Conservation (phyloP, 352 stramenopile species). For the Phytopythium ostracodes region DNA sequence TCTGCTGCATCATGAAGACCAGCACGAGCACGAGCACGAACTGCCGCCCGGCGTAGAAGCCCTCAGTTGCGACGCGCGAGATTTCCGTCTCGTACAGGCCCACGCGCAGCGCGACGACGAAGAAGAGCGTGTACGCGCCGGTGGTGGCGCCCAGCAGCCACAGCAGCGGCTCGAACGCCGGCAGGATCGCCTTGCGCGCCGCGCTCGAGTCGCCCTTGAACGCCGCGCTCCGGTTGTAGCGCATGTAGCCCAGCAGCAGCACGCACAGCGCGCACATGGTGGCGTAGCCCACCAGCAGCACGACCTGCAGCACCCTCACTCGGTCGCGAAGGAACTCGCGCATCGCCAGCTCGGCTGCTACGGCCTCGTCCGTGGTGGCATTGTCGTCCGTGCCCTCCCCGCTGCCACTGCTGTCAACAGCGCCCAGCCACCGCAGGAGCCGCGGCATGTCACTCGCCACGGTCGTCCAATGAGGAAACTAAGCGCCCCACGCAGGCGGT, state of each 20-base stretch:
- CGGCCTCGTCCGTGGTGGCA: neutral
- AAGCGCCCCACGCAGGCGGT: neutral
- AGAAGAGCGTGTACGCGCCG: constrained; percentile 18
- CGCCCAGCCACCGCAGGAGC: constrained; percentile 2
- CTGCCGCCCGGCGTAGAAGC: constrained; percentile 31
- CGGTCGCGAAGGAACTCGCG: neutral
- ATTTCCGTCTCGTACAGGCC: constrained; percentile 9
- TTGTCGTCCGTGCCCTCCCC: neutral
- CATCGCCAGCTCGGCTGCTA: neutral
- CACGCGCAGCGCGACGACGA: constrained; percentile 11
- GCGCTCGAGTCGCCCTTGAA: constrained; percentile 25
- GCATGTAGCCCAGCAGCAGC: constrained; percentile 32
- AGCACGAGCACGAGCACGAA: constrained; percentile 35
- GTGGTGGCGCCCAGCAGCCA: constrained; percentile 26
- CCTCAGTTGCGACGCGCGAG: constrained; percentile 16
- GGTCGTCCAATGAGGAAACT: too few relatives aligned
- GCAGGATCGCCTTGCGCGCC: constrained; percentile 32
- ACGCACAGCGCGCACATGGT: constrained; percentile 28
- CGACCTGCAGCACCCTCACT: constrained; percentile 18
- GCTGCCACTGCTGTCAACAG: too few relatives aligned
- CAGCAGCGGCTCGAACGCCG: constrained; percentile 37
- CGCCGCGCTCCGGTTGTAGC: constrained; percentile 21
- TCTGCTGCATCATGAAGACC: constrained; percentile 35
- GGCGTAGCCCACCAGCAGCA: constrained; percentile 29
- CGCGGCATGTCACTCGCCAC: neutral